Evolutionary conservation across 2,329 filamentous ascomycete genomes (phyloP), one percentile per base, ranked within the genome.

Genomic region (Penicillium digitatum): DNA sequence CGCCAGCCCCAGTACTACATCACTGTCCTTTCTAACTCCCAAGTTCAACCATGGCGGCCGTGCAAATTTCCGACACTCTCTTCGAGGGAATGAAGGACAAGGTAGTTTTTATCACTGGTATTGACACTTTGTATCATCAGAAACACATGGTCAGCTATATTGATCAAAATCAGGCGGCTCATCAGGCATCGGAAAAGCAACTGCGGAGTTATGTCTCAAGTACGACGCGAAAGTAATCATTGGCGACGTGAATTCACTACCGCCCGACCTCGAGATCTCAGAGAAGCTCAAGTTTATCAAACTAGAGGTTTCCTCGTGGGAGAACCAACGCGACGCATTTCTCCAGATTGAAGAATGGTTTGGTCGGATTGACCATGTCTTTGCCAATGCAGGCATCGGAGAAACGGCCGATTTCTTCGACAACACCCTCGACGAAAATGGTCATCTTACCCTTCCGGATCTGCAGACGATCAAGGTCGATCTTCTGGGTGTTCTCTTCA

Each of bases 181-280:
- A 0, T 83, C 82, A 2, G 84, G 84, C 16, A 86, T 86, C 50
- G 83, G 83, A 31, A 76, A 84, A 14, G 80, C 80, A 51, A 84
- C 83, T 1, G 75, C 78, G 8, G 67, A 78, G 9, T 71, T 81
- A 2, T 76, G 85, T 14, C 72, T 85, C 8, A 70, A 76, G 0
- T 67, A 79, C 0, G 82, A 82, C 20, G 83, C 82, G 27, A 76
- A 73, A 16, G 82, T 86, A 18, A 75, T 84, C 55, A 78, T 77
- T 26, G 79, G 74, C 34, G 84, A 87, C 62, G 56, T 84, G 39
- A 77, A 79, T 37, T 39, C 67, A 5, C 69, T 78, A 2, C 70
- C 75, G 0, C 66, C 73, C 0, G 57, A 58, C 46, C 50, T 57
- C 27, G 31, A 48, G 9, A 46, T 42, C 14, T 52, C 43, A 2